Conservation (phyloP, 2,329 filamentous ascomycete species). For the Chaetothyriales sp. region DNA sequence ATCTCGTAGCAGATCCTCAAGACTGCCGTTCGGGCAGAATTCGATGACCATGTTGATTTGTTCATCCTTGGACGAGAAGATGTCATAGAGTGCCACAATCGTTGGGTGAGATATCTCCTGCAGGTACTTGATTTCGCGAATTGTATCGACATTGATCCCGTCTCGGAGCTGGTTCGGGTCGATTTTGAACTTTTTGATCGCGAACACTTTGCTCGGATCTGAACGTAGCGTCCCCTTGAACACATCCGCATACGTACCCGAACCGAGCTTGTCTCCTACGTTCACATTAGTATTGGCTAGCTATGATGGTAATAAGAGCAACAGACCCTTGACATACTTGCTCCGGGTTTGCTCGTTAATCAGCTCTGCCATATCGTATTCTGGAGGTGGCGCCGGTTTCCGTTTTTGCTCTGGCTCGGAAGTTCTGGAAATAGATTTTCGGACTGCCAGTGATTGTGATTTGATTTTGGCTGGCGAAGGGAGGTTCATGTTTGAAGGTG, state of each 20-base stretch:
- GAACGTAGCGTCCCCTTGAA: slow-evolving; percentile 69
- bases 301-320: neutral
- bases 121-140: slow-evolving; percentile 89
- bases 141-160: slow-evolving; percentile 83
- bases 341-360: slow-evolving; percentile 68
- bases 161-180: slow-evolving; percentile 51
- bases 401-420: slow-evolving; percentile 10
- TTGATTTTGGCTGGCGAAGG: slow-evolving; percentile 24
- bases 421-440: slow-evolving; percentile 19
- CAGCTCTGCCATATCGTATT: slow-evolving; percentile 50
- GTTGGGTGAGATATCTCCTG: slow-evolving; percentile 91
- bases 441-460: slow-evolving; percentile 20
- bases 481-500: slow-evolving; percentile 24
- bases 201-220: slow-evolving; percentile 62
- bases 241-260: slow-evolving; percentile 94
- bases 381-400: slow-evolving; percentile 14
- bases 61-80: slow-evolving; percentile 92
- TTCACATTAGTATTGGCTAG: neutral
- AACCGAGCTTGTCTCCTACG: slow-evolving; percentile 74
- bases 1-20: slow-evolving; percentile 89
- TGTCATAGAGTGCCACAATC: slow-evolving; percentile 81
- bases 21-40: slow-evolving; percentile 81
- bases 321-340: slow-evolving; percentile 74
- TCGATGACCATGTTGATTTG: slow-evolving; percentile 94
- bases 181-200: slow-evolving; percentile 46